Percentiles rank a stretch among this genome's conserved stretches.
Conservation (phyloP, 1,139 yeast species). For the Schizosaccharomyces versatilis region DNA sequence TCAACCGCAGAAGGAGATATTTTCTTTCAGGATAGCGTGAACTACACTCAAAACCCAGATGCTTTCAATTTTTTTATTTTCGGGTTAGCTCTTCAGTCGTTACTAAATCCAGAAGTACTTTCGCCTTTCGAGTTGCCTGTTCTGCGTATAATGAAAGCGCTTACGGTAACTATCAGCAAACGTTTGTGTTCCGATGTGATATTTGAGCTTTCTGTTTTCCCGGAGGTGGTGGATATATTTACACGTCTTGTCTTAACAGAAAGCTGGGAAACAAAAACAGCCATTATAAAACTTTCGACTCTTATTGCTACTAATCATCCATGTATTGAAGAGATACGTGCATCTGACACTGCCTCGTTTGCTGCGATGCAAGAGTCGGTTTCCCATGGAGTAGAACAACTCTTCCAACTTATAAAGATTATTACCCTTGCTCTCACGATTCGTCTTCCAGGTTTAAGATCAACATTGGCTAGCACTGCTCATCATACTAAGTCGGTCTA, state of each 20-base stretch:
- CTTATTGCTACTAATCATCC: not conserved
- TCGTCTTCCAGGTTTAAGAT: not conserved
- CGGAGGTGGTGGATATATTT: not conserved
- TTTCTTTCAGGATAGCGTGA: not conserved
- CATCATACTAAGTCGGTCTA: not conserved
- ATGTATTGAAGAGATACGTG: not conserved
- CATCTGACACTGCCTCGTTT: not conserved
- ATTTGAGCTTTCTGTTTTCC: not conserved
- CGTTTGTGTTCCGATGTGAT: not conserved
- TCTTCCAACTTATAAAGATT: not conserved
- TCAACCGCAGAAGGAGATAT: not conserved
- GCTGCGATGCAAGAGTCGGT: not conserved
- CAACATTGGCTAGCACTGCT: not conserved
- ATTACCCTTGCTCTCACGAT: not conserved
- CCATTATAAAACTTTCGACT: not conserved
- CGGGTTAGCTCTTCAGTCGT: not conserved
- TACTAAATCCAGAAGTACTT: not conserved
- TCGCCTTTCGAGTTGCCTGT: not conserved
- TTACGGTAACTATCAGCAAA: not conserved
- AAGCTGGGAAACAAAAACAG: not conserved
- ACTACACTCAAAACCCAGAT: not conserved
- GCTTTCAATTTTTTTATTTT: not conserved
- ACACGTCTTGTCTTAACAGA: not conserved
- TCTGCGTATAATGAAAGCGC: not conserved
- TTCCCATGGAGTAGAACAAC: not conserved